Evolutionary conservation across 495 filamentous ascomycete species (phyloP).

Genomic region (Clavariopsis aquatica): DNA sequence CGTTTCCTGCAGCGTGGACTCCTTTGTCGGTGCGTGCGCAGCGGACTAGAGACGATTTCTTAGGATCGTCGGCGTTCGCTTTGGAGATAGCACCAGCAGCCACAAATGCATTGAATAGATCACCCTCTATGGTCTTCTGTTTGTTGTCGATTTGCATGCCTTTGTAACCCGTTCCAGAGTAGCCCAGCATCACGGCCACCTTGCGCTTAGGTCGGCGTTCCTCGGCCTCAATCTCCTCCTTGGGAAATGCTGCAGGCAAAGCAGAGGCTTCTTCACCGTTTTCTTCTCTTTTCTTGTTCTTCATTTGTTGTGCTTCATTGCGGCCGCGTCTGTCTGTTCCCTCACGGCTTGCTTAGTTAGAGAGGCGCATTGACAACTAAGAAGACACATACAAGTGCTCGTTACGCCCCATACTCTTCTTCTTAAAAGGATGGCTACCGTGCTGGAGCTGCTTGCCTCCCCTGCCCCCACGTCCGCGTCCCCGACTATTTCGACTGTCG

Average conservation of each 20-base stretch:
- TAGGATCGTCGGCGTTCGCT: slow-evolving; percentile 92
- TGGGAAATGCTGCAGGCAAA: slow-evolving; percentile 61
- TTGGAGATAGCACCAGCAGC: slow-evolving; percentile 90
- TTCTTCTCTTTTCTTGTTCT: slow-evolving; percentile 57
- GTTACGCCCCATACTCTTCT: slow-evolving; percentile 64
- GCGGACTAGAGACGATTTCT: slow-evolving; percentile 89
- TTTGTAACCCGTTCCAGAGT: slow-evolving; percentile 95
- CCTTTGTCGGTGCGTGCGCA: slow-evolving; percentile 97
- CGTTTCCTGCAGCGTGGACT: slow-evolving; percentile 94
- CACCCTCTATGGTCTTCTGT: slow-evolving; percentile 95
- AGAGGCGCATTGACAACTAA: slow-evolving; percentile 11
- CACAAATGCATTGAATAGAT: slow-evolving; percentile 88
- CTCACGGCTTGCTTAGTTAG: slow-evolving; percentile 67
- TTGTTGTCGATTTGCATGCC: slow-evolving; percentile 74
- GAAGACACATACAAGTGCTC: slow-evolving; percentile 61
- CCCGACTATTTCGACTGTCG: neutral
- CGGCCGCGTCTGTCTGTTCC: slow-evolving; percentile 65
- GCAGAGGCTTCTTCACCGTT: slow-evolving; percentile 43
- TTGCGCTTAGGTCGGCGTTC: slow-evolving; percentile 88
- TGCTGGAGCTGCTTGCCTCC: slow-evolving; percentile 39
- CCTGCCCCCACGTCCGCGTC: slow-evolving; percentile 7
- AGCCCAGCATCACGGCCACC: slow-evolving; percentile 91
- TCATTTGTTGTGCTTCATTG: slow-evolving; percentile 58
- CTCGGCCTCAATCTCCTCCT: slow-evolving; percentile 82
- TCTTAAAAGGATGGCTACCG: slow-evolving; percentile 52